A percentile compares a stretch with the other conserved stretches of the same genome.
These are phyloP conservation scores for Scenedesmus sp. DNA, from an alignment of 163 green algal species.

Conservation along the genomic window DNA sequence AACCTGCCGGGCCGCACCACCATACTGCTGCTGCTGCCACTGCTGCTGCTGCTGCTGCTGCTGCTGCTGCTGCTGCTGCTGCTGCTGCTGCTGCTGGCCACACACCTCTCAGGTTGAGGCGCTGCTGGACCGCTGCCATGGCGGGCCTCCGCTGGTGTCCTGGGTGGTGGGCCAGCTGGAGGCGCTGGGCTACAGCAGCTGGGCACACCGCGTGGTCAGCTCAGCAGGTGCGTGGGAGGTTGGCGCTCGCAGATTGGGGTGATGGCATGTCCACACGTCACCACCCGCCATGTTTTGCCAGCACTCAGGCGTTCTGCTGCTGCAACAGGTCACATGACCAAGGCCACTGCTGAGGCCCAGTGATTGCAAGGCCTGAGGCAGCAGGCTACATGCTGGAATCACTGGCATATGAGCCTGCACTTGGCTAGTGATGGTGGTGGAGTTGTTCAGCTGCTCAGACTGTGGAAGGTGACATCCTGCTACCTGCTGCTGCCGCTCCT, in stretches of 20 bases:
- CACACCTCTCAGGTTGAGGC: slow-evolving; percentile 76
- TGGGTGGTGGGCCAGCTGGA: slow-evolving; percentile 70
- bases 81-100: background rate
- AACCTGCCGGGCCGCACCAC: no score
- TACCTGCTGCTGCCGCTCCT: background rate
- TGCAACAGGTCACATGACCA: no score
- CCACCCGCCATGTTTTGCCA: no score
- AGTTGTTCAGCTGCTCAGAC: background rate
- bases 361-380: no score
- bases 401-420: no score
- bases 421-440: no score
- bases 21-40: background rate
- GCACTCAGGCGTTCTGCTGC: no score
- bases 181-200: slow-evolving; percentile 83
- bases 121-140: slow-evolving; percentile 75
- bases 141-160: slow-evolving; percentile 27
- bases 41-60: slow-evolving; percentile 15
- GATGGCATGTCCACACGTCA: no score
- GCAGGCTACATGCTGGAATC: no score
- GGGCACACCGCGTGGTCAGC: slow-evolving; percentile 84
- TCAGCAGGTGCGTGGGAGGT: slow-evolving; percentile 11
- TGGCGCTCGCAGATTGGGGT: no score
- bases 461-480: background rate
- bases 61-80: background rate
- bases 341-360: no score